Base-by-base conservation (phyloP, 1,284 basidiomycete genomes). In the Abortiporus biennis region DNA sequence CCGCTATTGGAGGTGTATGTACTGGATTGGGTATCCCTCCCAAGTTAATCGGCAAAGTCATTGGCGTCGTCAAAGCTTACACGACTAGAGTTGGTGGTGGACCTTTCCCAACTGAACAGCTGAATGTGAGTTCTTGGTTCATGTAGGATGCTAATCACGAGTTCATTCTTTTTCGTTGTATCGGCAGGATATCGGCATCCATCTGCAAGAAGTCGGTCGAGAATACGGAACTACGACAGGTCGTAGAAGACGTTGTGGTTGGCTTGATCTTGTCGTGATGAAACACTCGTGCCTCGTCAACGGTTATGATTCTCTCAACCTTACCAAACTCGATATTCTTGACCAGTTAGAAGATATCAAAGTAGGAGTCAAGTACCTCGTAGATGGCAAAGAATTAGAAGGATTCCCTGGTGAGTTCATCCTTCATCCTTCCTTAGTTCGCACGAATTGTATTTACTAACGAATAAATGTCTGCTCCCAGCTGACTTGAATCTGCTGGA, bases 41-140 rank as follows among this genome's bases (percentile, higher is more conserved):
- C 3, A 85, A 83, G 63, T 65, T 77, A 49, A 85, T 99, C 52
- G 92, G 90, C 31, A 78, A 80, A 37, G 76, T 85, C 17, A 85
- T 96, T 52, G 96, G 95, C 48, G 95, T 99, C 46, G 74, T 95
- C 63, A 99, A 98, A 66, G 95, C 95, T 2, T 99, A 99, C 64
- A 98, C 96, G 16, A 98, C 95, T 2, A 82, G 95, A 33, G 95
- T 99, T 21, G 95, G 95, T 16, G 92, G 92, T 40, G 95, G 95
- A 1, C 95, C 95, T 8, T 99, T 99, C 78, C 93, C 96, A 3
- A 92, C 92, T 3, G 95, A 99, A 66, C 90, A 94, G 60, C 75
- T 94, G 49, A 89, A 94, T 63, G 84, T 88, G 46, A 44, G 80
- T 68, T 6, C 31, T 29, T n/a, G n/a, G n/a, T n/a, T n/a, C n/a